phyloP scores from a whole-genome alignment of 768 basidiomycete species.

The Termitomyces sp. region DNA sequence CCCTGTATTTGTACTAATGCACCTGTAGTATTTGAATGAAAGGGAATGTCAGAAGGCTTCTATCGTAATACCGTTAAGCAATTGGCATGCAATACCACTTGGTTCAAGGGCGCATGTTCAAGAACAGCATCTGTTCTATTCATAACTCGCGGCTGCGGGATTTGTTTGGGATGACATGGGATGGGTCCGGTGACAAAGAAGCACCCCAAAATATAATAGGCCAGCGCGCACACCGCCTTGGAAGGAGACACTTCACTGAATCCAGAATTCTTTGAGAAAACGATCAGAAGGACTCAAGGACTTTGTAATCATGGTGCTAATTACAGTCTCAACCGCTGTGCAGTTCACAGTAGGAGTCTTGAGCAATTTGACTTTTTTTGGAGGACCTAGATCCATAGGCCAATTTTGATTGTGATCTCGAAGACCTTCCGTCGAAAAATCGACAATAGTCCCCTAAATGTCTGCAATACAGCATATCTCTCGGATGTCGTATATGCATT shows the following conservation, averaged over 20 bases:
- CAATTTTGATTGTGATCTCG: no score
- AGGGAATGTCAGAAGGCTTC: not conserved
- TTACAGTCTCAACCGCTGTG: not conserved
- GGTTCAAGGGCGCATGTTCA: not conserved
- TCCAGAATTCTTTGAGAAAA: not conserved
- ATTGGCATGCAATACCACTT: not conserved
- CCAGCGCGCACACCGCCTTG: not conserved
- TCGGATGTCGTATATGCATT: not conserved
- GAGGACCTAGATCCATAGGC: not conserved
- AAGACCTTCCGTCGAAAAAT: not conserved
- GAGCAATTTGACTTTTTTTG: not conserved
- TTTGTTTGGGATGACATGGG: not conserved
- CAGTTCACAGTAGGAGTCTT: not conserved
- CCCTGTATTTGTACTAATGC: not conserved
- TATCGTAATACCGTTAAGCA: not conserved
- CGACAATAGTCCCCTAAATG: not conserved
- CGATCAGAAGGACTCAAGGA: not conserved
- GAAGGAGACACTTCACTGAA: not conserved
- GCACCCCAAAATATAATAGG: not conserved
- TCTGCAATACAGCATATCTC: not conserved
- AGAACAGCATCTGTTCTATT: not conserved
- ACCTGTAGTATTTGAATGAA: not conserved
- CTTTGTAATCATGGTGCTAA: not conserved
- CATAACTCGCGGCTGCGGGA: not conserved
- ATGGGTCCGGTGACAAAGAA: not conserved